phyloP scores from a whole-genome alignment of 257 asterid species.

The Penstemon barbatus region DNA sequence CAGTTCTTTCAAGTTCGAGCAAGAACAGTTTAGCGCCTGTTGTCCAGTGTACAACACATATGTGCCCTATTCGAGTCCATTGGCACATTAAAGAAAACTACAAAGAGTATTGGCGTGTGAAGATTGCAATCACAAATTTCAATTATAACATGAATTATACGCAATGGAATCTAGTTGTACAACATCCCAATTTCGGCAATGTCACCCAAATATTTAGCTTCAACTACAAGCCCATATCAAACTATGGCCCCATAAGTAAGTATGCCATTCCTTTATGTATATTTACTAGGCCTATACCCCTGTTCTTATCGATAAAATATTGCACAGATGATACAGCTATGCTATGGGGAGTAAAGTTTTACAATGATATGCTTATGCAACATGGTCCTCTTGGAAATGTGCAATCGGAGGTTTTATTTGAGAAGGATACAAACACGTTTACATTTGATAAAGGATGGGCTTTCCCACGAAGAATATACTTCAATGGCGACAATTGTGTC shows the following conservation, averaged over 20 bases:
- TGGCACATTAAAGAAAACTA: conserved; percentile 55
- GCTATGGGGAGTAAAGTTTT: conserved; percentile 48
- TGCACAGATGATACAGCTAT: conserved; percentile 51
- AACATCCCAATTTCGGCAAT: conserved; percentile 49
- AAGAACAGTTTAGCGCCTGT: conserved; percentile 31
- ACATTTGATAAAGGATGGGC: conserved; percentile 60
- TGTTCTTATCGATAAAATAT: background rate
- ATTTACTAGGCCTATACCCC: too few species aligned
- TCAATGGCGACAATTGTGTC: conserved; percentile 52
- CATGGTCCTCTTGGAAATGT: conserved; percentile 48
- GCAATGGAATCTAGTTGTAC: conserved; percentile 49
- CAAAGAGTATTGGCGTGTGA: conserved; percentile 52
- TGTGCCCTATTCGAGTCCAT: conserved; percentile 58
- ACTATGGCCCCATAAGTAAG: conserved; percentile 45
- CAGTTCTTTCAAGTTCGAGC: conserved; percentile 28
- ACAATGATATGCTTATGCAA: conserved; percentile 46
- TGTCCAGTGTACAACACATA: conserved; percentile 43
- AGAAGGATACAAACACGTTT: conserved; percentile 41
- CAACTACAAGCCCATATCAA: conserved; percentile 38
- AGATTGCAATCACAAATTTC: conserved; percentile 43
- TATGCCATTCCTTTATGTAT: background rate
- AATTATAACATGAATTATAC: conserved; percentile 49
- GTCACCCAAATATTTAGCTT: conserved; percentile 49
- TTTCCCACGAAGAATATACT: conserved; percentile 48
- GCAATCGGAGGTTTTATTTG: conserved; percentile 51